phyloP scores from a whole-genome alignment of 2,329 filamentous ascomycete genomes.

The Periconia digitata region DNA sequence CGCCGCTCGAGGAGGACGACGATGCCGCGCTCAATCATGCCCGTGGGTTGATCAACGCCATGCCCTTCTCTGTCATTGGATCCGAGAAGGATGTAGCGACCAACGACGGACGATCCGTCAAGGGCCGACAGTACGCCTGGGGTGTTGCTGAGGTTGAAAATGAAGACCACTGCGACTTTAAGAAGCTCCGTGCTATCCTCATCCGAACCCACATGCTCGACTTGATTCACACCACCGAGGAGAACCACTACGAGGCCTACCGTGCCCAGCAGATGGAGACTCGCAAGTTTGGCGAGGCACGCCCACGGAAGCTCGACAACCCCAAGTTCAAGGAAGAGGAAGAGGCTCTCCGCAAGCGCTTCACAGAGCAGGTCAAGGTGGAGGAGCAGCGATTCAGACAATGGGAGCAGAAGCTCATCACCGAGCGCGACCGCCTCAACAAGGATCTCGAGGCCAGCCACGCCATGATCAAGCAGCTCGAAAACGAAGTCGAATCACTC shows the following conservation, averaged over 20 bases:
- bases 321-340: constrained; percentile 99
- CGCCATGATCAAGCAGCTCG: constrained; percentile 83
- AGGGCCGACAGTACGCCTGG: constrained; percentile 99
- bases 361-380: constrained; percentile 99
- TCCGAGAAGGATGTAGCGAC: constrained; percentile 99
- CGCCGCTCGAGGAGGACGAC: constrained; percentile 96
- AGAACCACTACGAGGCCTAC: constrained; percentile 99
- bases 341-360: constrained; percentile 95
- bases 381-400: constrained; percentile 99
- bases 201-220: constrained; percentile 99
- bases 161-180: constrained; percentile 99
- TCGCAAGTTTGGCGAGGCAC: constrained; percentile 96
- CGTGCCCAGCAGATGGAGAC: constrained; percentile 99
- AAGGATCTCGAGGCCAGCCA: constrained; percentile 99
- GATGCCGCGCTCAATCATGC: constrained; percentile 95
- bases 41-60: constrained; percentile 89
- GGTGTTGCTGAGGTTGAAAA: constrained; percentile 99
- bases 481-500: constrained; percentile 89
- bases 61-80: constrained; percentile 98
- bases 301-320: constrained; percentile 97
- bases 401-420: constrained; percentile 99
- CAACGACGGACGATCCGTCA: constrained; percentile 91
- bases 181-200: constrained; percentile 98
- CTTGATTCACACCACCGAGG: constrained; percentile 98
- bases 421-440: constrained; percentile 97